Conservation (phyloP, 345 rosid species). For the Clausena lansium region DNA sequence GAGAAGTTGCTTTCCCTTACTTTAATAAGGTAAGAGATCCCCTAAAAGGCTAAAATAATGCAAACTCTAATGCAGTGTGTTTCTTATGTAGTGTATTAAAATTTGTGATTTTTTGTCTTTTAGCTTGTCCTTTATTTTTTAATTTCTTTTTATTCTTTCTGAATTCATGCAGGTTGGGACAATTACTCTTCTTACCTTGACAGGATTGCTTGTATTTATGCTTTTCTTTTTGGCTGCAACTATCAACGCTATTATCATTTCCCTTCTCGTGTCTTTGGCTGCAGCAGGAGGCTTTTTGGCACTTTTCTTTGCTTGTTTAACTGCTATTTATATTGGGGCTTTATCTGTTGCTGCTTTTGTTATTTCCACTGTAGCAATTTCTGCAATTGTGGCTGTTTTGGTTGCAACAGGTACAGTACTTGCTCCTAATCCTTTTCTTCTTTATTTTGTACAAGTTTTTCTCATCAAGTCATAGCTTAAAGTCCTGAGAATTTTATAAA, state of each 20-base stretch:
- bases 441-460: neutral
- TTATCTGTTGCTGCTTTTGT: conserved; percentile 65
- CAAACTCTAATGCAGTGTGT: too few species aligned
- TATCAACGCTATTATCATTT: conserved; percentile 61
- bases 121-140: neutral
- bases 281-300: conserved; percentile 90
- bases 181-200: conserved; percentile 56
- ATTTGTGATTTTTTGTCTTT: neutral
- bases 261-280: conserved; percentile 78
- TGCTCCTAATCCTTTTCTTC: neutral
- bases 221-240: conserved; percentile 85
- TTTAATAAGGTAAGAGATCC: too few species aligned
- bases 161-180: conserved; percentile 70
- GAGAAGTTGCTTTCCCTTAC: too few species aligned
- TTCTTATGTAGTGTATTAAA: too few species aligned
- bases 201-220: conserved; percentile 69
- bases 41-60: too few species aligned
- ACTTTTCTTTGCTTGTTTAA: conserved; percentile 60
- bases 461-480: neutral
- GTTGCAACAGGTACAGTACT: conserved; percentile 59
- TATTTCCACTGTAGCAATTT: conserved; percentile 63
- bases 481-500: neutral
- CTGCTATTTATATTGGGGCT: conserved; percentile 78
- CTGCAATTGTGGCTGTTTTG: conserved; percentile 52
- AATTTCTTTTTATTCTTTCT: conserved; percentile 5